Evolutionary conservation across 345 rosid species (phyloP).

Genomic region (Brassica carinata): DNA sequence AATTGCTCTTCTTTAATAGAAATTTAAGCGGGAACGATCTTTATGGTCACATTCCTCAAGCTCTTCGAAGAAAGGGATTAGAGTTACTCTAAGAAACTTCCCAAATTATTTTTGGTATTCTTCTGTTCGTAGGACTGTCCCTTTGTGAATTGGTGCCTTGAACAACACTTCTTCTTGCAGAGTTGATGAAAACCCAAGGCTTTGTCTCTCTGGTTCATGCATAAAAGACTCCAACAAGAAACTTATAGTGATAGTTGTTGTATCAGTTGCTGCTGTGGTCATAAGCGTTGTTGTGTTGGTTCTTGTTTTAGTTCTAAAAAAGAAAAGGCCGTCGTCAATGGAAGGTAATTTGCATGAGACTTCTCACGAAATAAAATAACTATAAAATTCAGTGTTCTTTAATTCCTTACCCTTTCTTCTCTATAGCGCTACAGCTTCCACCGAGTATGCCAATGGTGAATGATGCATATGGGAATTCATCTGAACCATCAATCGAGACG

Average conservation of each 20-base stretch:
- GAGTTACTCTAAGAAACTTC: slow-evolving; percentile 16
- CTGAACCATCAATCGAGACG: slow-evolving; percentile 11
- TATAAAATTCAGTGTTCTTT: neutral
- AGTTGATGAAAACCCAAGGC: slow-evolving; percentile 14
- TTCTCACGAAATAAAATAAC: neutral
- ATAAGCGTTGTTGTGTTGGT: neutral
- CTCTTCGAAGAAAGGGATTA: slow-evolving; percentile 15
- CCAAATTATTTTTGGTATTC: neutral
- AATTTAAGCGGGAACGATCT: slow-evolving; percentile 44
- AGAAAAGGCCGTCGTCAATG: neutral
- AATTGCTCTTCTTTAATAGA: slow-evolving; percentile 30
- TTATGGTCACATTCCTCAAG: slow-evolving; percentile 43
- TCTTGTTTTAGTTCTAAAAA: slow-evolving; percentile 2
- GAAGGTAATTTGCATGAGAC: neutral
- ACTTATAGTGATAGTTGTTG: slow-evolving; percentile 1
- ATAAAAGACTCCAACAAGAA: neutral
- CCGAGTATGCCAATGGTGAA: neutral
- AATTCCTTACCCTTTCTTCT: neutral
- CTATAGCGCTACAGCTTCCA: neutral
- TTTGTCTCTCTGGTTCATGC: neutral
- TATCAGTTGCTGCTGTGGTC: slow-evolving; percentile 14
- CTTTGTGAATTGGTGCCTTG: neutral
- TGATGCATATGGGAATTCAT: no score
- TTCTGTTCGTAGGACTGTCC: neutral
- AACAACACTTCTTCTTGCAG: slow-evolving; percentile 1